A percentile compares a stretch with the other conserved stretches of the same genome.
Evolutionary conservation across 2,329 filamentous ascomycete species (phyloP).

Genomic region (Nothopassalora personata): DNA sequence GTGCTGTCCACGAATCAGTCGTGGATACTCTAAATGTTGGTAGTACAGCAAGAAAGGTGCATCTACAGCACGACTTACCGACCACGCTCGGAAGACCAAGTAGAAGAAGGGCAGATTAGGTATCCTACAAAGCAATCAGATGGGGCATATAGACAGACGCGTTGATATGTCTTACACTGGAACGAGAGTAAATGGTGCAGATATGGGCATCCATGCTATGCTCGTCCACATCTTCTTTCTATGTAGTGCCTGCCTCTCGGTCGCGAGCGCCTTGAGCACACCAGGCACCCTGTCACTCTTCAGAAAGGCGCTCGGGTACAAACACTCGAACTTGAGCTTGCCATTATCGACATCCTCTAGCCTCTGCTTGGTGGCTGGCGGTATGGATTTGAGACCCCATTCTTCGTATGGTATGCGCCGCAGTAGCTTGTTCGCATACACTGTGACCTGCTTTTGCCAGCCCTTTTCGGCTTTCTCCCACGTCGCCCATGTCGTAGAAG

Average conservation of each 20-base stretch:
- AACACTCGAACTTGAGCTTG: conserved; percentile 47
- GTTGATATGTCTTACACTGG: conserved; percentile 64
- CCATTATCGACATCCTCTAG: conserved; percentile 59
- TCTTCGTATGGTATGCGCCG: conserved; percentile 90
- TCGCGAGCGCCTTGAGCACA: conserved; percentile 66
- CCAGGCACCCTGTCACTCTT: conserved; percentile 54
- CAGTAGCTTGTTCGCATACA: conserved; percentile 79
- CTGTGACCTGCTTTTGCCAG: conserved; percentile 87
- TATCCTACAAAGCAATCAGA: conserved; percentile 51
- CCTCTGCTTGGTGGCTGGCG: conserved; percentile 65
- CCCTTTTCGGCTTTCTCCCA: conserved; percentile 69
- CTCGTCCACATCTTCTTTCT: conserved; percentile 73
- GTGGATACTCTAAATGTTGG: too few species aligned
- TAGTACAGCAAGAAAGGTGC: too few species aligned
- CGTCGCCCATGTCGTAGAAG: conserved; percentile 69
- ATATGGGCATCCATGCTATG: conserved; percentile 74
- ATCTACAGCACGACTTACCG: conserved; percentile 29
- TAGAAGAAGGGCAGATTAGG: conserved; percentile 98
- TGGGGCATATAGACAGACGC: neutral
- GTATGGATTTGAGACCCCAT: conserved; percentile 95
- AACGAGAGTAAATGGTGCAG: conserved; percentile 73
- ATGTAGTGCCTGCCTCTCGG: conserved; percentile 75
- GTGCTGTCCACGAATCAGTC: conserved; percentile 41
- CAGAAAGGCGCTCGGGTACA: conserved; percentile 70
- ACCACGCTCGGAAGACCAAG: conserved; percentile 83